phyloP scores from a whole-genome alignment of 1,284 basidiomycete genomes.

The Austroboletus rostrupii region DNA sequence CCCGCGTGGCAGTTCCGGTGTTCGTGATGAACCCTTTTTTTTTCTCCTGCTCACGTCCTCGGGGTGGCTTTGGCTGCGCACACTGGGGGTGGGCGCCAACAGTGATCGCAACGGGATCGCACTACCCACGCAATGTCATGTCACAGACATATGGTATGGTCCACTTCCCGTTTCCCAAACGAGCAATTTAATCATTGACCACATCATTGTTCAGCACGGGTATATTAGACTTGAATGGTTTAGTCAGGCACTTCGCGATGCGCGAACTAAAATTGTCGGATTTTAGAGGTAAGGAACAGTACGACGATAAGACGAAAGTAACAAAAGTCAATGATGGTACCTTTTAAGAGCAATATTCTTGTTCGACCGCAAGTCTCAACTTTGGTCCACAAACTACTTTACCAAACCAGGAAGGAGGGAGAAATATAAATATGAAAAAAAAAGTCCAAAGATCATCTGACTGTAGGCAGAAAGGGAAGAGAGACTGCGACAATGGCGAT shows the following conservation, averaged over 20 bases:
- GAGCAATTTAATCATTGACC: not conserved
- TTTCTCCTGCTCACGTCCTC: not conserved
- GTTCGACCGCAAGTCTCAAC: not conserved
- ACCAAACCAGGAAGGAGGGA: not conserved
- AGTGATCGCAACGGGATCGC: not conserved
- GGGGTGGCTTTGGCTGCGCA: not conserved
- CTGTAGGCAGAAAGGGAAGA: conserved; percentile 1
- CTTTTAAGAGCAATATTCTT: conserved; percentile 1
- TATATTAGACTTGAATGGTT: not conserved
- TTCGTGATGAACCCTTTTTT: not conserved
- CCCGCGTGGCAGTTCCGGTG: not conserved
- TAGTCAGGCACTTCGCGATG: not conserved
- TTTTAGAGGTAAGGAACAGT: not conserved
- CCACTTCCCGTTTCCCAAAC: not conserved
- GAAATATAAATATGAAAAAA: not conserved
- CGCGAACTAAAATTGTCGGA: not conserved
- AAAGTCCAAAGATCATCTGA: not conserved
- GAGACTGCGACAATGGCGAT: not conserved
- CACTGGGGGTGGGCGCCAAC: not conserved
- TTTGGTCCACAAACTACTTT: not conserved
- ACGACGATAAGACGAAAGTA: conserved; percentile 5
- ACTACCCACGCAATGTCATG: not conserved
- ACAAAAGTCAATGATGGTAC: not conserved
- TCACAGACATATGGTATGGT: not conserved
- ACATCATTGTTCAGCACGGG: not conserved